Evolutionary conservation across 164 flowering plant genomes (phyloP).

Genomic region (Stephania yunnanensis): DNA sequence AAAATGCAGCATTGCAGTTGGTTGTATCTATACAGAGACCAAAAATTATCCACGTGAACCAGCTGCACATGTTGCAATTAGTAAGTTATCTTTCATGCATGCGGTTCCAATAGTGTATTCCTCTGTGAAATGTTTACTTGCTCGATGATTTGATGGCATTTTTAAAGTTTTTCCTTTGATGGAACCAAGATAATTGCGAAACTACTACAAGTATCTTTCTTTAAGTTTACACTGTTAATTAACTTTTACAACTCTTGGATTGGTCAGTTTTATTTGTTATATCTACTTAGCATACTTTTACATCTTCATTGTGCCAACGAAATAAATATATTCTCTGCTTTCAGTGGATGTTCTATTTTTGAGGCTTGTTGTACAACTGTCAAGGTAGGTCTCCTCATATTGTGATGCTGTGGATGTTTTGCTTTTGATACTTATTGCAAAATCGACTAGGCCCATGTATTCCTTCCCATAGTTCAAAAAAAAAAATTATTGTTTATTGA

Average conservation of each 20-base stretch:
- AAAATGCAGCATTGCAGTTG: slow-evolving; percentile 88
- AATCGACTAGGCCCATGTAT: too few relatives aligned
- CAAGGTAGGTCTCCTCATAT: background rate
- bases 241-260: background rate
- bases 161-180: background rate
- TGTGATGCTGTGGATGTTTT: background rate
- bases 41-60: slow-evolving; percentile 99
- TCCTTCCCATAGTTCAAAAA: too few relatives aligned
- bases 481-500: too few relatives aligned
- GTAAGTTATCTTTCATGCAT: slow-evolving; percentile 44
- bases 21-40: slow-evolving; percentile 92
- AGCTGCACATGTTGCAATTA: slow-evolving; percentile 98
- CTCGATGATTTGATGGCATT: background rate
- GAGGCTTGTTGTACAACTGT: background rate
- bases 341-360: background rate
- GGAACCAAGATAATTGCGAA: background rate
- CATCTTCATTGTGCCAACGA: background rate
- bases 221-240: background rate
- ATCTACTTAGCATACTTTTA: background rate
- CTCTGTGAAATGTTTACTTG: background rate
- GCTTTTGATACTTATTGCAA: too few relatives aligned
- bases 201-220: background rate
- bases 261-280: background rate
- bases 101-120: slow-evolving; percentile 5
- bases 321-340: background rate